These are phyloP conservation scores for Posidonia oceanica DNA, from an alignment of 116 monocot genomes.

Conservation along the genomic window DNA sequence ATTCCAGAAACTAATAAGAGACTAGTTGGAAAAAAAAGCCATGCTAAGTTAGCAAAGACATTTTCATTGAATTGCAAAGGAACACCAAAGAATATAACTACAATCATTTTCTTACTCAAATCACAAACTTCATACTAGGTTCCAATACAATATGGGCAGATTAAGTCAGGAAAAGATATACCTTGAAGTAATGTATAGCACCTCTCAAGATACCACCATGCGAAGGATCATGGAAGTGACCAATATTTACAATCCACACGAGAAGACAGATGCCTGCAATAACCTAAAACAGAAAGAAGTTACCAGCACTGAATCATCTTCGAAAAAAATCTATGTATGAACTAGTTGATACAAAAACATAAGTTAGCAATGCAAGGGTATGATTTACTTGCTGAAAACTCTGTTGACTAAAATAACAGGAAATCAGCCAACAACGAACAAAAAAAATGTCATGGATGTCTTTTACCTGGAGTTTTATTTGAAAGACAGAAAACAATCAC, in stretches of 20 bases:
- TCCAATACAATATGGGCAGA: not conserved
- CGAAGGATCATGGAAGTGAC: slow-evolving; percentile 91
- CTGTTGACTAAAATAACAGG: too few relatives aligned
- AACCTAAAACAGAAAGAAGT: slow-evolving; percentile 42
- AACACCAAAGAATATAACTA: not conserved
- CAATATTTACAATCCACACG: slow-evolving; percentile 98
- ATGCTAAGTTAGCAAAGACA: not conserved
- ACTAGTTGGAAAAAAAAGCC: too few relatives aligned
- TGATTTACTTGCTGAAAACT: too few relatives aligned
- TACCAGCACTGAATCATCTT: not conserved
- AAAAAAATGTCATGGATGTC: too few relatives aligned
- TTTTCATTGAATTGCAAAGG: not conserved
- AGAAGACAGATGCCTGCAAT: slow-evolving; percentile 98
- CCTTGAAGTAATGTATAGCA: slow-evolving; percentile 99
- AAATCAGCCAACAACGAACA: too few relatives aligned
- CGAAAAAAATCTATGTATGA: too few relatives aligned
- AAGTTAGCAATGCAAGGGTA: too few relatives aligned
- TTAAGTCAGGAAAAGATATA: slow-evolving; percentile 8
- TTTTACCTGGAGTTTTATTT: too few relatives aligned
- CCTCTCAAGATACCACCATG: slow-evolving; percentile 94
- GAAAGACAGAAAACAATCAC: too few relatives aligned
- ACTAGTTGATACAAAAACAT: too few relatives aligned
- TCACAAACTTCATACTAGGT: not conserved
- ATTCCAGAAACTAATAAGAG: slow-evolving; percentile 2
- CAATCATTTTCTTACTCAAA: not conserved